Conservation (phyloP, 768 basidiomycete species). For the Tricholoma hemisulphureum region DNA sequence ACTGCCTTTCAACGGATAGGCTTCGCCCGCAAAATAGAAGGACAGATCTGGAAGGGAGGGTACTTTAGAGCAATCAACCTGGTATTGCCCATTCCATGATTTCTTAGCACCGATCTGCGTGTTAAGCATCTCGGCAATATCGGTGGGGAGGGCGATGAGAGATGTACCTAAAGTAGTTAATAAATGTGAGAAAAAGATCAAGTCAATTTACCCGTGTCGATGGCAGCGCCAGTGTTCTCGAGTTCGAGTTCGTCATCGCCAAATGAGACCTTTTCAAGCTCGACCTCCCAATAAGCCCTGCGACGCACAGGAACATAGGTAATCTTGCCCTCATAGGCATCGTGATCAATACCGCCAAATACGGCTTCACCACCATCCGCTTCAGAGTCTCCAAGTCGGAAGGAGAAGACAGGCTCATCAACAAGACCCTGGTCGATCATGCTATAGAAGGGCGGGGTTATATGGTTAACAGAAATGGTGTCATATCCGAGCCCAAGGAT, state of each 20-base stretch:
- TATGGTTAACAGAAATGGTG: slow-evolving; percentile 91
- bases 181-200: background rate
- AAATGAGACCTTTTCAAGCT: slow-evolving; percentile 82
- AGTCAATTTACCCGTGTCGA: slow-evolving; percentile 67
- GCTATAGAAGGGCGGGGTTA: slow-evolving; percentile 91
- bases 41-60: slow-evolving; percentile 79
- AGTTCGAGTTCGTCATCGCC: slow-evolving; percentile 87
- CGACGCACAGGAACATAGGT: slow-evolving; percentile 87
- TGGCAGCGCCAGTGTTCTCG: slow-evolving; percentile 91
- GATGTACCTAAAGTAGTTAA: slow-evolving; percentile 84
- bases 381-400: slow-evolving; percentile 86
- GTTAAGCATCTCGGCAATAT: slow-evolving; percentile 98
- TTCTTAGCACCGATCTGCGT: slow-evolving; percentile 91
- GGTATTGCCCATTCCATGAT: slow-evolving; percentile 95
- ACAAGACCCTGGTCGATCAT: slow-evolving; percentile 84
- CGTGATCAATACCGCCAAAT: slow-evolving; percentile 85
- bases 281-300: slow-evolving; percentile 98
- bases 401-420: slow-evolving; percentile 87
- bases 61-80: slow-evolving; percentile 84
- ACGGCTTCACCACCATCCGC: slow-evolving; percentile 86
- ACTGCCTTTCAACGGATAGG: slow-evolving; percentile 73
- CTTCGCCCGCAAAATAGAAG: slow-evolving; percentile 79
- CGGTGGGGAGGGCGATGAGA: slow-evolving; percentile 88
- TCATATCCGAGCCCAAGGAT: slow-evolving; percentile 93
- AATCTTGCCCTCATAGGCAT: slow-evolving; percentile 78